Base-by-base conservation (phyloP, 768 basidiomycete species). In the Suillus hirtellus region DNA sequence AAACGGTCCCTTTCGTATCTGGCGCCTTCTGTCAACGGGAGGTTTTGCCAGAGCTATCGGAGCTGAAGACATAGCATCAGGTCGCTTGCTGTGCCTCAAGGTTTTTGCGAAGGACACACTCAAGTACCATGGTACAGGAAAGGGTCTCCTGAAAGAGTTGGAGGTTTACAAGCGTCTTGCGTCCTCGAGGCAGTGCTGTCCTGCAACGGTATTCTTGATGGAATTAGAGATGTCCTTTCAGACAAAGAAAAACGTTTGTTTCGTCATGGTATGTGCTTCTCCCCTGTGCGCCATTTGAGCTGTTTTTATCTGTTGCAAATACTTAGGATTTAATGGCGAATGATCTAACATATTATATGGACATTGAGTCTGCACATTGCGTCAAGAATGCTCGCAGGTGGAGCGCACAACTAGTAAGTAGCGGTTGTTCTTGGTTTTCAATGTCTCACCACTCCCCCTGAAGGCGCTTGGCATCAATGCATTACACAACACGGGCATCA, bases 401-500 rank as follows among this genome's bases (percentile, higher is more conserved):
- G 81, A 72, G 71, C 49, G 78, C 76, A 0, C 81, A 82, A 64
- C 73, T 79, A 3, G 81, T 81, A 47, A 21, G 70, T 38, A 37
- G 21, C 40, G 40, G 24, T 44, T 68, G 58, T 38, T 24, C 4
- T 17, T 61, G 17, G 12, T 17, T 31, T 14, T 7, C 15, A 2
- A 9, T 61, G 64, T 63, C 47, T 8, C 24, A 35, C 44, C 31
- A 52, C 60, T 61, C 46, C 63, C 58, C 24, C n/a, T 44, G 24
- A n/a, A 82, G 80, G 74, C 76, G 7, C 75, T 76, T 37, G 81
- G 80, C 1, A 69, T 82, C n/a, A 64, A 72, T 3, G 70, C 75
- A 46, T 72, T 90, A 47, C 88, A 89, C 66, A 74, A 74, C 31
- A 80, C 85, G 71, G 87, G 86, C 49, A 83, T 90, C 60, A 81